Evolutionary conservation across 371 early-diverging fungal species (phyloP).

Genomic region (Mortierella sp.): DNA sequence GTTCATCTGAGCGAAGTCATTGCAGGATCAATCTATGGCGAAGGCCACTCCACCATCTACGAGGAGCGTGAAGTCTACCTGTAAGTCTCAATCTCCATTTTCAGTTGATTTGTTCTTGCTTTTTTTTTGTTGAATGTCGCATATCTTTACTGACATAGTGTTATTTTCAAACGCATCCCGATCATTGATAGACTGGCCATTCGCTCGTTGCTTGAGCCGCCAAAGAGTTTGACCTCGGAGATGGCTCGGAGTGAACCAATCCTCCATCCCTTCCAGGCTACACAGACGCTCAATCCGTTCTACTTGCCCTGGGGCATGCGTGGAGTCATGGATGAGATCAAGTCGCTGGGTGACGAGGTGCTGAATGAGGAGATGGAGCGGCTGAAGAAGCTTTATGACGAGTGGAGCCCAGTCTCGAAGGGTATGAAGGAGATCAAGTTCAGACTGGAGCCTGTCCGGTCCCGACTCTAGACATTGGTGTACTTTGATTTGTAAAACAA

Average conservation of each 20-base stretch:
- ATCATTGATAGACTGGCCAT: slow-evolving; percentile 41
- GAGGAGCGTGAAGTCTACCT: slow-evolving; percentile 89
- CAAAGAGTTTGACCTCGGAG: slow-evolving; percentile 31
- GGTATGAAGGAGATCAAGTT: slow-evolving; percentile 86
- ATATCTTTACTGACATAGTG: background rate
- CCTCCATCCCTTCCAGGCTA: slow-evolving; percentile 65
- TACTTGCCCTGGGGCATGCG: slow-evolving; percentile 94
- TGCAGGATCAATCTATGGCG: slow-evolving; percentile 88
- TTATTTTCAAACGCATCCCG: background rate
- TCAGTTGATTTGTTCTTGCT: background rate
- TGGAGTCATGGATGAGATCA: slow-evolving; percentile 77
- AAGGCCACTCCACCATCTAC: slow-evolving; percentile 93
- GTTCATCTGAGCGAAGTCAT: slow-evolving; percentile 87
- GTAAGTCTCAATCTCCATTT: slow-evolving; percentile 38
- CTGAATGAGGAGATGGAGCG: slow-evolving; percentile 72
- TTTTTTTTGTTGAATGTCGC: background rate
- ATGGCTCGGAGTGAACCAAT: slow-evolving; percentile 35
- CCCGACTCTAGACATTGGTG: slow-evolving; percentile 21
- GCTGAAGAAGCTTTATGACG: slow-evolving; percentile 74
- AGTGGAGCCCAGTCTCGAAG: slow-evolving; percentile 84
- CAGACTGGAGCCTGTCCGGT: slow-evolving; percentile 83
- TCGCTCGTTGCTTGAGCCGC: slow-evolving; percentile 57
- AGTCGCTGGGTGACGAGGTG: slow-evolving; percentile 65
- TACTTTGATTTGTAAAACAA: background rate
- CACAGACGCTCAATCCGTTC: slow-evolving; percentile 81